A percentile compares a stretch with the other conserved stretches of the same genome.
Conservation (phyloP, 2,329 filamentous ascomycete species). For the Aspergillus sp. region DNA sequence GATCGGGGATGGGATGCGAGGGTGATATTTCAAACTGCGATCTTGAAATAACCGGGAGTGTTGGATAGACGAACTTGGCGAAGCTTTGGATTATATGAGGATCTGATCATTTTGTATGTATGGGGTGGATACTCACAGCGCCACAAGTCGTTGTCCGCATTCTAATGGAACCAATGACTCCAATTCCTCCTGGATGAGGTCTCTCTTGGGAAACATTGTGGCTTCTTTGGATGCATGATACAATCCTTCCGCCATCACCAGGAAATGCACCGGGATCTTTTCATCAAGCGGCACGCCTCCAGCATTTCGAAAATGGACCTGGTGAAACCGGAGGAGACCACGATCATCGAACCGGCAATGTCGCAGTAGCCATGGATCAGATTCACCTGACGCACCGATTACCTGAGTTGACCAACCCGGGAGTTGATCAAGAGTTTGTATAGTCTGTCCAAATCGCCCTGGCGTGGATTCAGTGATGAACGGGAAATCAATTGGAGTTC, state of each 20-base stretch:
- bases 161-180: slow-evolving; percentile 7
- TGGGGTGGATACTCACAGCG: slow-evolving; percentile 5
- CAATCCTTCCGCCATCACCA: slow-evolving; percentile 9
- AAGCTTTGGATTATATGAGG: slow-evolving; percentile 7
- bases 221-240: slow-evolving; percentile 6
- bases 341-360: slow-evolving; percentile 25
- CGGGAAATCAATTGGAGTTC: neutral
- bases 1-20: slow-evolving; percentile 1
- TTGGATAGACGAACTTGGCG: slow-evolving; percentile 16
- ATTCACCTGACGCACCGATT: slow-evolving; percentile 23
- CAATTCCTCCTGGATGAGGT: slow-evolving; percentile 2
- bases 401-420: slow-evolving; percentile 18
- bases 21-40: slow-evolving; percentile 9
- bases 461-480: neutral
- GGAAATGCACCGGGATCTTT: slow-evolving; percentile 21
- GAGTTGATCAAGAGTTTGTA: slow-evolving; percentile 18
- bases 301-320: slow-evolving; percentile 23
- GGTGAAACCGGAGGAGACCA: slow-evolving; percentile 19
- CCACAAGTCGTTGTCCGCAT: slow-evolving; percentile 7
- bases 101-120: neutral
- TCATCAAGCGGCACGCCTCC: slow-evolving; percentile 22
- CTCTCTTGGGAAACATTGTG: slow-evolving; percentile 4
- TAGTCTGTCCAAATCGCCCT: slow-evolving; percentile 4
- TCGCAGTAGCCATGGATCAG: slow-evolving; percentile 27
- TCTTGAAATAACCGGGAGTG: slow-evolving; percentile 17